Base-by-base conservation (phyloP, 2,329 filamentous ascomycete genomes). In the Chrysoporthe deuterocubensis region DNA sequence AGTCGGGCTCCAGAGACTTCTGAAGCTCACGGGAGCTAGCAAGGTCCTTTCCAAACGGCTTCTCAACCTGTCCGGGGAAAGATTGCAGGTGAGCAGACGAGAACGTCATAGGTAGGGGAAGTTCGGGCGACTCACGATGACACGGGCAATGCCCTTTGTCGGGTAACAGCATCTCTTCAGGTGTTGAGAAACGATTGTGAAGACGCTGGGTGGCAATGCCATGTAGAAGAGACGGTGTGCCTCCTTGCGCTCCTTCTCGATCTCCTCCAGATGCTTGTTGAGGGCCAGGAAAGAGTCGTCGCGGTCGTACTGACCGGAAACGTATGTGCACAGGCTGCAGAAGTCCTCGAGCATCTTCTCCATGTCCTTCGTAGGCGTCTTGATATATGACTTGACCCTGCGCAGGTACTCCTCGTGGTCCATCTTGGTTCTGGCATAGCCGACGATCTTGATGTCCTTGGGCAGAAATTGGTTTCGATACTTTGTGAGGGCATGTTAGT, bases 361-460 rank as follows among this genome's bases (percentile, higher is more conserved):
- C 74, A 96, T 90, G 75, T 98, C 96, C 85, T 97, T 97, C 74
- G 95, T 97, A 18, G 96, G 96, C 18, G 94, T 96, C 88, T 99
- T 98, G 85, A 99, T 99, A 84, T 97, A 96, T 70, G 94, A 97
- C 83, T 92, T 95, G 82, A 99, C 94, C 74, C 96, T 89, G 83
- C 91, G 92, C 78, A 98, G 87, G 84, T 92, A 98, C 81, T 99
- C 96, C 72, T 93, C 90, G 77, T 95, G 94, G 83, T 98, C 94
- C 96, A 99, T 99, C 87, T 97, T 97, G 75, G 96, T 99, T 79
- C 96, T 91, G 76, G 96, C 96, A 93, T 99, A 99, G 85, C 96
- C 96, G 76, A 99, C 90, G 79, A 99, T 97, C 81, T 90, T 92
- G 82, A 97, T 94, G 81, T 96, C 94, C 83, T 97, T 97, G 75